These are phyloP conservation scores for Scleroderma bovista DNA, from an alignment of 768 basidiomycete genomes.

Conservation along the genomic window DNA sequence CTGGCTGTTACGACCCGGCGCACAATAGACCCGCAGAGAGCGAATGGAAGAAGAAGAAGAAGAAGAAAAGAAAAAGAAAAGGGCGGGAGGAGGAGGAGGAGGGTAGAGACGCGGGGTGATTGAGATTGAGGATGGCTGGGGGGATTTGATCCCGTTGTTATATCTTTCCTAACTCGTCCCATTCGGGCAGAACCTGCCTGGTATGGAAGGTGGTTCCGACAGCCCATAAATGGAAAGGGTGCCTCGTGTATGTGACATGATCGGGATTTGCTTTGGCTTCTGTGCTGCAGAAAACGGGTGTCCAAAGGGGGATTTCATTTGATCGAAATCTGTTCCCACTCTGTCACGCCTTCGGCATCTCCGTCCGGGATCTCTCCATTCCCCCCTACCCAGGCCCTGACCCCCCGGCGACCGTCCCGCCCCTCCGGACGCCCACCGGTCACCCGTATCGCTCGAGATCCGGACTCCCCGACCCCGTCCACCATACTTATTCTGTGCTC, in stretches of 20 bases:
- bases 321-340: slow-evolving; percentile 22
- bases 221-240: slow-evolving; percentile 11
- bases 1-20: slow-evolving; percentile 26
- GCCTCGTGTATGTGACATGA: slow-evolving; percentile 26
- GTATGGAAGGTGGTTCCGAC: slow-evolving; percentile 11
- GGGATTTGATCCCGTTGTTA: slow-evolving; percentile 29
- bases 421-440: neutral
- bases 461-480: neutral
- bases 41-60: slow-evolving; percentile 18
- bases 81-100: slow-evolving; percentile 37
- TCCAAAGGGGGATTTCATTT: slow-evolving; percentile 19
- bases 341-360: neutral
- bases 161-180: slow-evolving; percentile 15
- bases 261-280: slow-evolving; percentile 22
- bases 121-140: slow-evolving; percentile 15
- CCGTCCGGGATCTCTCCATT: neutral
- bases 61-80: slow-evolving; percentile 25
- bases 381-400: slow-evolving; percentile 9
- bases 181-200: neutral
- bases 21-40: slow-evolving; percentile 29
- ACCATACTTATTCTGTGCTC: neutral
- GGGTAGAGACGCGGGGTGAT: slow-evolving; percentile 19
- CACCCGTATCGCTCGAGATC: neutral
- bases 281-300: slow-evolving; percentile 4
- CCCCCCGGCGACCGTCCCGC: neutral